A percentile compares a stretch with the other conserved stretches of the same genome.
These are phyloP conservation scores for Ascochyta rabiei DNA, from an alignment of 2,329 filamentous ascomycete species.

Conservation along the genomic window DNA sequence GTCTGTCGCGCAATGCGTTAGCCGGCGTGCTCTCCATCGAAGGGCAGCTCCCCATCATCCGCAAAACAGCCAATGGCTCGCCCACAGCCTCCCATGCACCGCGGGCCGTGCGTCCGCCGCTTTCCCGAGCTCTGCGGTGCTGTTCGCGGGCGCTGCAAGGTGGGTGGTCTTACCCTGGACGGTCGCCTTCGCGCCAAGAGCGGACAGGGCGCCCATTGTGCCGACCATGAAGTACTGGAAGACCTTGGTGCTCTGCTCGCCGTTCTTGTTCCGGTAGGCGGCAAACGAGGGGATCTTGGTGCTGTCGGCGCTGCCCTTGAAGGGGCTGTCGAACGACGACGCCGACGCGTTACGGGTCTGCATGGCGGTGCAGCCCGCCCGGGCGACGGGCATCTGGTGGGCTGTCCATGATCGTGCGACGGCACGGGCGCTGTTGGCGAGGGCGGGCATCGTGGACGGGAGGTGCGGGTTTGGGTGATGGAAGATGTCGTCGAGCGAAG, in stretches of 20 bases:
- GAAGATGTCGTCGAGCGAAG: constrained; percentile 25
- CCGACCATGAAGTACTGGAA: constrained; percentile 99
- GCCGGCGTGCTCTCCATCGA: constrained; percentile 36
- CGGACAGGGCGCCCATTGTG: constrained; percentile 87
- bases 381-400: constrained; percentile 54
- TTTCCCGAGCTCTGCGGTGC: constrained; percentile 15
- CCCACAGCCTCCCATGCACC: constrained; percentile 2
- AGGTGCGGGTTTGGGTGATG: constrained; percentile 31
- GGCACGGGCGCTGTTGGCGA: constrained; percentile 54
- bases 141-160: constrained; percentile 5
- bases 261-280: constrained; percentile 78
- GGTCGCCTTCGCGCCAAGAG: constrained; percentile 95
- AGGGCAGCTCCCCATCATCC: constrained; percentile 31
- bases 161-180: constrained; percentile 78
- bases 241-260: constrained; percentile 77
- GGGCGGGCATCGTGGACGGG: constrained; percentile 55
- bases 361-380: constrained; percentile 52
- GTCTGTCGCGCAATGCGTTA: constrained; percentile 64
- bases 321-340: constrained; percentile 60
- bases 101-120: constrained; percentile 4
- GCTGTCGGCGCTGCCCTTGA: constrained; percentile 56
- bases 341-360: constrained; percentile 53
- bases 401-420: constrained; percentile 56
- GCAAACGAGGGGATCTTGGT: constrained; percentile 86
- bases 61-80: constrained; percentile 41